Base-by-base conservation (phyloP, 176 grass and related monocot species). In the Aechmea fasciata region DNA sequence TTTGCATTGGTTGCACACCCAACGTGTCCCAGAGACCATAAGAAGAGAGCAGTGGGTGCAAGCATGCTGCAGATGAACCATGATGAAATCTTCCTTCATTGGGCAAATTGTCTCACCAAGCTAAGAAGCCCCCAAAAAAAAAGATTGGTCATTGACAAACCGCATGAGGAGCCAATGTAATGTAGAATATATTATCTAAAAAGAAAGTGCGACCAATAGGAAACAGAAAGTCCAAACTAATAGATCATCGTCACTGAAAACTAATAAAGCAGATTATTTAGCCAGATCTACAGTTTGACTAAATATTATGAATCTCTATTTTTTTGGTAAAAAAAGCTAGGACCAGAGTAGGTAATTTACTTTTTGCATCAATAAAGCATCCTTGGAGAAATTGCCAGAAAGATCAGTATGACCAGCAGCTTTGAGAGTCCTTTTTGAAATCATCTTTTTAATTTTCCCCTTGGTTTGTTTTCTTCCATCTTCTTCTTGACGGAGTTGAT, bases 11-110 rank as follows among this genome's bases (percentile, higher is more conserved):
- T 47, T 85, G 72, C 94, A 97, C 64, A 85, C 69, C 94, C 94
- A 97, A 79, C 74, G 86, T 73, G 57, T 83, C 71, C 81, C 83
- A 53, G 79, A 90, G 25, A 90, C 51, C 65, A 92, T 81, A 62
- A 89, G 79, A 29, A 76, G 79, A 47, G 81, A 83, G 50, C 89
- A 97, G 80, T 90, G 82, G 74, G 90, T 97, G 82, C 93, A 97
- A 25, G 83, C 87, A 50, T 79, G 86, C 68, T 92, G 86, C 79
- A 97, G 83, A 80, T 81, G 87, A 63, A 97, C 77, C 79, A 97
- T 83, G 33, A 97, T 83, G 14, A 97, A 97, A 52, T 97, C 86
- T 85, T 97, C 93, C 85, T 96, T 92, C 78, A 89, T 87, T 54
- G 78, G 71, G 11, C 89, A 75, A 70, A 96, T 87, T 47, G 66